Evolutionary conservation across 1,284 basidiomycete species (phyloP).

Genomic region (Schizophyllum amplum): DNA sequence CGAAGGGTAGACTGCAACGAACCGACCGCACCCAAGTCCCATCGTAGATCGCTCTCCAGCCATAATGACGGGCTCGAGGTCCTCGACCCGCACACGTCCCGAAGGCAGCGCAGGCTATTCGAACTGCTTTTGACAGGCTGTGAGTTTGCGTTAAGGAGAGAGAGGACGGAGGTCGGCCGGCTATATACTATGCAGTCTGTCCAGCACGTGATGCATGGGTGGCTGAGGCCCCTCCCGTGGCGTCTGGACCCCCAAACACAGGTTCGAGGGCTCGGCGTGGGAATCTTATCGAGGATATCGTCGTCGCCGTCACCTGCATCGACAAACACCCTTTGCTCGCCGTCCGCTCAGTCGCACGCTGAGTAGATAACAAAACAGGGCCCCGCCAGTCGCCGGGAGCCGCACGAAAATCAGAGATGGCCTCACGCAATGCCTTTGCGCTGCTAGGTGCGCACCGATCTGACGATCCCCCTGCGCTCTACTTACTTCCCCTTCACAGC

Average conservation of each 20-base stretch:
- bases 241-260: not conserved
- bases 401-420: not conserved
- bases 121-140: conserved; percentile 81
- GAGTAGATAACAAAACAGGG: not conserved
- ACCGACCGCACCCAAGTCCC: conserved; percentile 81
- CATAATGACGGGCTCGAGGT: conserved; percentile 76
- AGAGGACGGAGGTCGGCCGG: not conserved
- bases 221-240: not conserved
- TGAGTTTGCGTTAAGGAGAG: conserved; percentile 43
- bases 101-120: conserved; percentile 69
- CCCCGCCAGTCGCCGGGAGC: not conserved
- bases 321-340: not conserved
- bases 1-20: conserved; percentile 55
- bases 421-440: not conserved
- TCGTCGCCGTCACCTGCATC: not conserved
- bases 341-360: not conserved
- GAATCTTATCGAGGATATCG: not conserved
- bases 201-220: not conserved
- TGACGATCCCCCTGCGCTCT: not conserved
- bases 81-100: conserved; percentile 70
- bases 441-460: not conserved
- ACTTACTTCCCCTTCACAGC: conserved; percentile 14
- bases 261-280: not conserved
- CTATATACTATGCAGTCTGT: not conserved
- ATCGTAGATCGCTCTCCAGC: conserved; percentile 67